phyloP scores from a whole-genome alignment of 2,329 filamentous ascomycete species.

The Gaeumannomyces tritici region DNA sequence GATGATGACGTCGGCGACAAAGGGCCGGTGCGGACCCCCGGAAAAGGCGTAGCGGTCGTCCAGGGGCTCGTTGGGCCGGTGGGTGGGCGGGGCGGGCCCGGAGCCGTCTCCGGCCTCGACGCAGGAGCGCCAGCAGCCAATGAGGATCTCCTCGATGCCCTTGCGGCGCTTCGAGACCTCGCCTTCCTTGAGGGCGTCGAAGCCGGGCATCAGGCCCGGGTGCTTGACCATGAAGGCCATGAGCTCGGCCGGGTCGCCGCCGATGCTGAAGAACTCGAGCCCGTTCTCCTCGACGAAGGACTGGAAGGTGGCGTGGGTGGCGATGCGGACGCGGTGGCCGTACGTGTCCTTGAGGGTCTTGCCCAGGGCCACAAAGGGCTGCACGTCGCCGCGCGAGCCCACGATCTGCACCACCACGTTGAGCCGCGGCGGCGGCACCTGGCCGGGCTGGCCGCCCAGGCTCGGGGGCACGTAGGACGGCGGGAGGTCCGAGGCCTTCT shows the following conservation, averaged over 20 bases:
- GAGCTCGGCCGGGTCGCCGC: conserved; percentile 64
- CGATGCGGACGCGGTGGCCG: conserved; percentile 63
- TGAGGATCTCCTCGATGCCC: conserved; percentile 70
- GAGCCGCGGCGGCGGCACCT: conserved; percentile 46
- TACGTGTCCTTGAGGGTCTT: conserved; percentile 54
- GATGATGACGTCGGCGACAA: conserved; percentile 58
- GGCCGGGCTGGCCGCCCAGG: conserved; percentile 52
- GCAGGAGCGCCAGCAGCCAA: conserved; percentile 80
- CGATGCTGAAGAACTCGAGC: conserved; percentile 67
- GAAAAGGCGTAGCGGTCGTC: neutral
- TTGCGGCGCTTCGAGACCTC: conserved; percentile 66
- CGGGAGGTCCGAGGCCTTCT: conserved; percentile 30
- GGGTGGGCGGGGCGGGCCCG: conserved; percentile 2
- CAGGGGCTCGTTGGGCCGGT: neutral
- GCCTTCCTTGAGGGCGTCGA: conserved; percentile 66
- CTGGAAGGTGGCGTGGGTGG: conserved; percentile 62
- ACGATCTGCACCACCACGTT: conserved; percentile 71
- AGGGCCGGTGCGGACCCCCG: conserved; percentile 28
- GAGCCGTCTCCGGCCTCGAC: conserved; percentile 41
- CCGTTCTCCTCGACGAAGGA: conserved; percentile 59
- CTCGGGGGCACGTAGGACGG: conserved; percentile 66
- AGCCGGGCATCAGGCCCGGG: conserved; percentile 73
- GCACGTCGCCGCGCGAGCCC: conserved; percentile 65
- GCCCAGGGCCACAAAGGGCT: conserved; percentile 64
- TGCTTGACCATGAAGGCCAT: conserved; percentile 93